These are phyloP conservation scores for Neurospora sp. DNA, from an alignment of 2,329 filamentous ascomycete species.

Conservation along the genomic window DNA sequence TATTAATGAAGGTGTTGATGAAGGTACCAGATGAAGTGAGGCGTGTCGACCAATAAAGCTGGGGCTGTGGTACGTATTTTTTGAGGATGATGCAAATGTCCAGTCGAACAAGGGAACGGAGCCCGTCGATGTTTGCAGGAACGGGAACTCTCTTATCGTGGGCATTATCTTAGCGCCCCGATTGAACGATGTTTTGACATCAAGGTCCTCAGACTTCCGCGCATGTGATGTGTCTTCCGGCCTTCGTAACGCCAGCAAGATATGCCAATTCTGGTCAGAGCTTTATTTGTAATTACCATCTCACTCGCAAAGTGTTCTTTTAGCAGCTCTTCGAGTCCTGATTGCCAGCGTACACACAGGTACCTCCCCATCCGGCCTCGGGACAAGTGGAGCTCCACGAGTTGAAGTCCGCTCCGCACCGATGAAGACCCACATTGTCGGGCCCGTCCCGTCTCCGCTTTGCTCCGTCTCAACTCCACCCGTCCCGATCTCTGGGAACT, in stretches of 20 bases:
- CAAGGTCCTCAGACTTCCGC: not conserved
- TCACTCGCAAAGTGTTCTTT: too few species aligned
- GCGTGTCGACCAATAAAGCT: not conserved
- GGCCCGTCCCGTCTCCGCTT: not conserved
- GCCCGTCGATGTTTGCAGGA: not conserved
- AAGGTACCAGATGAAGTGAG: not conserved
- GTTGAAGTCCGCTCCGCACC: not conserved
- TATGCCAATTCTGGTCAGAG: not conserved
- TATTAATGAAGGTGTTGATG: not conserved
- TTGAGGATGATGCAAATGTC: conserved; percentile 5
- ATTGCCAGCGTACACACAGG: not conserved
- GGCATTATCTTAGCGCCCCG: conserved; percentile 4
- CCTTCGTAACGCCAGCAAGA: not conserved
- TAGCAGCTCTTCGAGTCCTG: not conserved
- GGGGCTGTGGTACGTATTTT: conserved; percentile 1
- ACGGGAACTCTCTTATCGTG: not conserved
- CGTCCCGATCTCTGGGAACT: not conserved
- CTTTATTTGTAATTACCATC: not conserved
- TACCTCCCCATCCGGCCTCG: not conserved
- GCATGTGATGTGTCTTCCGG: not conserved
- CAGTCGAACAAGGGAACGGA: not conserved
- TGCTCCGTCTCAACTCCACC: not conserved
- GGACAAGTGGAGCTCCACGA: not conserved
- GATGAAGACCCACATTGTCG: not conserved
- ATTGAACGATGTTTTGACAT: not conserved